Evolutionary conservation across 176 grass and related monocot genomes (phyloP).

Genomic region (bread wheat (Triticum aestivum)): DNA sequence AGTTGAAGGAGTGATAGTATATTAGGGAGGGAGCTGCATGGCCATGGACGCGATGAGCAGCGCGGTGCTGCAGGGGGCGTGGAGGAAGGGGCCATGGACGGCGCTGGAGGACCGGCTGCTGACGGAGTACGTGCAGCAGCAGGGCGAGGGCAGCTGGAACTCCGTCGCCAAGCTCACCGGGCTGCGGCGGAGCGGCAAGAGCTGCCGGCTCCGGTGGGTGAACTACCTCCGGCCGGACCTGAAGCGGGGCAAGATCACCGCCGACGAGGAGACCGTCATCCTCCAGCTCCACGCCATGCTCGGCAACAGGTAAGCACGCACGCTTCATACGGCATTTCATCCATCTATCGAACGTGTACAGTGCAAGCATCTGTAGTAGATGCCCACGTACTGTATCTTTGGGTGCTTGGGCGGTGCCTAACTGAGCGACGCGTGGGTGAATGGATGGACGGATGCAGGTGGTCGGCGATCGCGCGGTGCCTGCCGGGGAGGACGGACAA

Average conservation of each 20-base stretch:
- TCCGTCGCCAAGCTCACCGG: slow-evolving; percentile 84
- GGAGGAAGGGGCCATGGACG: slow-evolving; percentile 54
- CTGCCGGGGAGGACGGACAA: slow-evolving; percentile 98
- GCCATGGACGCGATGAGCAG: slow-evolving; percentile 14
- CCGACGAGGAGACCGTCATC: slow-evolving; percentile 85
- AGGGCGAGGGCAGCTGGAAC: slow-evolving; percentile 96
- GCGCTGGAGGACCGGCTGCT: slow-evolving; percentile 82
- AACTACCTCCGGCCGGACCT: slow-evolving; percentile 81
- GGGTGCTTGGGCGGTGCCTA: slow-evolving; percentile 29
- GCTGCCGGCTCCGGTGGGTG: slow-evolving; percentile 78
- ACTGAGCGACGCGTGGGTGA: background rate
- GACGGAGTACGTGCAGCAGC: slow-evolving; percentile 79
- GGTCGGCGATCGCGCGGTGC: slow-evolving; percentile 95
- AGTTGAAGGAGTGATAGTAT: background rate
- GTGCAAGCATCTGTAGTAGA: background rate
- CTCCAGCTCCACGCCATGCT: slow-evolving; percentile 87
- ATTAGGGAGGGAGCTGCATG: background rate
- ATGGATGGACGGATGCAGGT: slow-evolving; percentile 36
- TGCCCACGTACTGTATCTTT: background rate
- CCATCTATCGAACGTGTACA: no score
- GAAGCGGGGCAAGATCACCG: slow-evolving; percentile 80
- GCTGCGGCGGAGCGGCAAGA: slow-evolving; percentile 76
- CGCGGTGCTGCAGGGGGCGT: background rate
- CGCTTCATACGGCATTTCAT: background rate
- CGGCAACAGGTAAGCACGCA: slow-evolving; percentile 61